These are phyloP conservation scores for Xerophyta viscosa DNA, from an alignment of 106 monocot species.

Conservation along the genomic window DNA sequence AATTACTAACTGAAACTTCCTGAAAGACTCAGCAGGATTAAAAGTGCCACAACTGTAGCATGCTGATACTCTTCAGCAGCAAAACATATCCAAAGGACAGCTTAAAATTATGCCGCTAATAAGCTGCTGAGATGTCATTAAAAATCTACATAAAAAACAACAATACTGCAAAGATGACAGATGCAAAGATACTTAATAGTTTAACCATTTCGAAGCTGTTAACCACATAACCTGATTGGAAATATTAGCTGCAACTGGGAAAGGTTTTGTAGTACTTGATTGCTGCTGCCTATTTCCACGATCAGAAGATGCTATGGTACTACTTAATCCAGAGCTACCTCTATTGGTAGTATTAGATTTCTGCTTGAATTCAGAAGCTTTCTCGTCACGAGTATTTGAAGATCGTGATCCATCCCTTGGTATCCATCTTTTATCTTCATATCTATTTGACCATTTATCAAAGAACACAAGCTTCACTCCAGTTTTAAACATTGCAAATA, in stretches of 20 bases:
- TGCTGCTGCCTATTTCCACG: conserved; percentile 29
- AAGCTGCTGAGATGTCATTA: no score
- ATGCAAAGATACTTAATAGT: background rate
- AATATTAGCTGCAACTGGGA: conserved; percentile 27
- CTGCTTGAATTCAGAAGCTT: conserved; percentile 2
- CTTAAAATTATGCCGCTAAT: no score
- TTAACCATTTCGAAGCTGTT: background rate
- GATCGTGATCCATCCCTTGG: conserved; percentile 4
- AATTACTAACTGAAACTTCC: background rate
- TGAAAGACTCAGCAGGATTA: no score
- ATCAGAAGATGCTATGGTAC: conserved; percentile 19
- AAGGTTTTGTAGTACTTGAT: conserved; percentile 24
- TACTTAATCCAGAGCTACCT: conserved; percentile 14
- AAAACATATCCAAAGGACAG: no score
- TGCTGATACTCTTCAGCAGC: no score
- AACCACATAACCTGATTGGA: conserved; percentile 22
- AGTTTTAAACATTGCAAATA: background rate
- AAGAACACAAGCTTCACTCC: no score
- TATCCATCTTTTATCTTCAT: conserved; percentile 18
- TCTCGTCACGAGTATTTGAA: background rate
- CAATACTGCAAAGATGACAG: background rate
- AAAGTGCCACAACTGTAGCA: no score
- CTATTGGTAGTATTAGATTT: conserved; percentile 10
- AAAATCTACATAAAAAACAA: no score
- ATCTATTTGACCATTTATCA: background rate